These are phyloP conservation scores for Calonectria honghensis DNA, from an alignment of 2,329 filamentous ascomycete species.

Conservation along the genomic window DNA sequence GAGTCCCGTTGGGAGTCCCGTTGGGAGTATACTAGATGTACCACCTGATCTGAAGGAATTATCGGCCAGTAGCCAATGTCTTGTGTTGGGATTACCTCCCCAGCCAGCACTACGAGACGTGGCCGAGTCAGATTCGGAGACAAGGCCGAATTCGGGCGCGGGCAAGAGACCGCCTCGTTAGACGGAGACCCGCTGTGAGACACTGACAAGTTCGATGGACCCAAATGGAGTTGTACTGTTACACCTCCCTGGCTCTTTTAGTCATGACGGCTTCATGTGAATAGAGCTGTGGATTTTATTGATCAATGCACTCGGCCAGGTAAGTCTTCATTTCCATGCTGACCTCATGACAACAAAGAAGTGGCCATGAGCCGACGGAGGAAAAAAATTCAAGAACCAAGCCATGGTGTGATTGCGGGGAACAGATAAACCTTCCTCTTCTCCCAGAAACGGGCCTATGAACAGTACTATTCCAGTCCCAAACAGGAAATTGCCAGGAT, in stretches of 20 bases:
- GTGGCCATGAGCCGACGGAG: conserved; percentile 20
- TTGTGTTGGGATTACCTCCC: conserved; percentile 8
- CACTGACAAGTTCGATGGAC: conserved; percentile 31
- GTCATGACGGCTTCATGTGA: not conserved
- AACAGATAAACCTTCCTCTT: conserved; percentile 15
- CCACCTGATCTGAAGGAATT: conserved; percentile 26
- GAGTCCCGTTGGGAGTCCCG: conserved; percentile 11
- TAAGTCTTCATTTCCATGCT: not conserved
- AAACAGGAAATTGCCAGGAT: conserved; percentile 21
- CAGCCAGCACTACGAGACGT: conserved; percentile 8
- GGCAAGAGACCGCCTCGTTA: conserved; percentile 33
- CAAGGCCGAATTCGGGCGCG: conserved; percentile 35
- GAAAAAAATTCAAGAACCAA: not conserved
- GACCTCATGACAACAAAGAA: not conserved
- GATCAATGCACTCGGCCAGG: conserved; percentile 2
- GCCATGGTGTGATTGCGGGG: conserved; percentile 14
- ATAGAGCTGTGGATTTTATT: not conserved
- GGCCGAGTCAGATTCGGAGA: conserved; percentile 34
- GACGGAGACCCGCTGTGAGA: conserved; percentile 26
- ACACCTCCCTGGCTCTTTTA: conserved; percentile 9
- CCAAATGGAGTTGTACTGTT: conserved; percentile 24
- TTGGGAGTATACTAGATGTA: not conserved
- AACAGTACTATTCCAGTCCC: conserved; percentile 6
- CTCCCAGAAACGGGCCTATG: conserved; percentile 2
- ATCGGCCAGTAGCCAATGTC: conserved; percentile 26